A percentile compares a stretch with the other conserved stretches of the same genome.
phyloP scores from a whole-genome alignment of 2,329 filamentous ascomycete species.

The Trichoderma pleuroti region DNA sequence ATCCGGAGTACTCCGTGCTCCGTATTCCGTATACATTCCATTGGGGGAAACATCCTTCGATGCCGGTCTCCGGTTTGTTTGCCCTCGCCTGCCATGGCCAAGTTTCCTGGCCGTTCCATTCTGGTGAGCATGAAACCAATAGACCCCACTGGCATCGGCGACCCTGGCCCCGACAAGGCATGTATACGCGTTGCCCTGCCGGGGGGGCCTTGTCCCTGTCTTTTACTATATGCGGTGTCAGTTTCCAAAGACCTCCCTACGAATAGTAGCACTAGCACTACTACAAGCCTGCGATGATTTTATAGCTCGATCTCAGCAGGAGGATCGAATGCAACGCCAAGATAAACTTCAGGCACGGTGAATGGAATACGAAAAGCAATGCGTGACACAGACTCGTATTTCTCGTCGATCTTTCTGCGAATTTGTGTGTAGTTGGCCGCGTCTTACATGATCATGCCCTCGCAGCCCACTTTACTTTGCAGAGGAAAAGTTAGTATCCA shows the following conservation, averaged over 20 bases:
- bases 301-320: background rate
- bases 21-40: background rate
- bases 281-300: background rate
- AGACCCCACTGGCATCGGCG: background rate
- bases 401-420: background rate
- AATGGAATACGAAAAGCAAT: background rate
- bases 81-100: background rate
- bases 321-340: background rate
- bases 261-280: no score
- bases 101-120: background rate
- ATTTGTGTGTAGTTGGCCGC: background rate
- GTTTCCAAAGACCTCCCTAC: background rate
- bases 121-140: slow-evolving; percentile 13
- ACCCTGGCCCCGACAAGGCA: background rate
- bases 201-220: background rate
- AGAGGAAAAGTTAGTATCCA: background rate
- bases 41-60: background rate
- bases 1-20: slow-evolving; percentile 3
- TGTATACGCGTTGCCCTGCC: background rate
- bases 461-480: background rate
- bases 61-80: background rate
- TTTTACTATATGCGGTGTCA: background rate
- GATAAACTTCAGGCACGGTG: background rate
- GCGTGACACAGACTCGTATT: slow-evolving; percentile 4
- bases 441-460: background rate